Evolutionary conservation across 2,329 filamentous ascomycete genomes (phyloP).

Genomic region (Dactylonectria estremocensis): DNA sequence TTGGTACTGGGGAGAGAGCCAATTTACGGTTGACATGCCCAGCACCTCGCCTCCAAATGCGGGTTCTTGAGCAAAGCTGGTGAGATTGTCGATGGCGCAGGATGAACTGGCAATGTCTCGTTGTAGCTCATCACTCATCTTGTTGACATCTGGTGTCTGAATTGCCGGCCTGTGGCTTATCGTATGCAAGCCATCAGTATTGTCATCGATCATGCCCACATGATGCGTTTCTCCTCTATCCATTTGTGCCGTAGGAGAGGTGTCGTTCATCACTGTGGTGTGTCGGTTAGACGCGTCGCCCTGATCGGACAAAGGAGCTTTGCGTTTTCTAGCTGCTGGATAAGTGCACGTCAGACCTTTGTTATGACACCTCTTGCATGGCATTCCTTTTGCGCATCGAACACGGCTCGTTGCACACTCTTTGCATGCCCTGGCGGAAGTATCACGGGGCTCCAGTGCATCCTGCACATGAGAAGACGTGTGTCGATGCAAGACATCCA

Average conservation of each 20-base stretch:
- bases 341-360: slow-evolving; percentile 25
- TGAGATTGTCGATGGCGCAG: neutral
- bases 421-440: slow-evolving; percentile 30
- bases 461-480: slow-evolving; percentile 19
- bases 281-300: neutral
- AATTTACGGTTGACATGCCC: slow-evolving; percentile 13
- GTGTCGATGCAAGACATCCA: slow-evolving; percentile 36
- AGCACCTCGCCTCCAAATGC: neutral
- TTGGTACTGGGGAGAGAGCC: slow-evolving; percentile 13
- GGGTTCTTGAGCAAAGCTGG: neutral
- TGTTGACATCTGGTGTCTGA: neutral
- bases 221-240: neutral
- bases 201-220: neutral
- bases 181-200: neutral
- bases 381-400: slow-evolving; percentile 36
- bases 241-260: neutral
- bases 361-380: slow-evolving; percentile 31
- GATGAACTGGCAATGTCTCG: neutral
- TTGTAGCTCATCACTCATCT: neutral
- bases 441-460: neutral
- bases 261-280: neutral
- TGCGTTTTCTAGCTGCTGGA: slow-evolving; percentile 6
- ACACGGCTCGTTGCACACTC: slow-evolving; percentile 35
- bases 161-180: neutral
- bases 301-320: neutral